Base-by-base conservation (phyloP, 2,329 filamentous ascomycete genomes). In the Neopestalotiopsis sp. region DNA sequence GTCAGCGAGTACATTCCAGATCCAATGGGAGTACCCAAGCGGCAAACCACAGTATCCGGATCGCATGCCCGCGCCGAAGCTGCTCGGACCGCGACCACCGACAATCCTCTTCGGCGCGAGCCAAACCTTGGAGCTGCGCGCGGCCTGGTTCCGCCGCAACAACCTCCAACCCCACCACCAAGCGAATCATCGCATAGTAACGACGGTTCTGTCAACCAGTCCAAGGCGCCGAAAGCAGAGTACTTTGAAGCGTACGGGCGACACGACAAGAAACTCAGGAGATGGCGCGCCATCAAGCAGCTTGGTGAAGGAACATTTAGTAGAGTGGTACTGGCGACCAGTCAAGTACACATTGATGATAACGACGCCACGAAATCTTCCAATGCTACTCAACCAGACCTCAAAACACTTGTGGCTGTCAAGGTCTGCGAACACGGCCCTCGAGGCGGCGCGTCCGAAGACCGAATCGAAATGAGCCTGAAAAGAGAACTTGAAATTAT, bases 391-490 rank as follows among this genome's bases (percentile, higher is more conserved):
- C 80, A 76, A 56, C 85, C 89, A 62, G 85, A 93, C 71, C 90
- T 91, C n/a, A 92, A 91, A 76, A 93, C 93, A 66, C 84, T 99
- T 14, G 96, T 98, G 3, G 96, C 96, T 1, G 90, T 99, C 77
- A 99, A 99, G 81, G 90, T 99, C 59, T 95, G 97, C 77, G 94
- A 98, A 79, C 94, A 97, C 81, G 96, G 95, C 3, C 95, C 96
- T 1, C 94, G 94, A 30, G 96, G 96, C 66, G 95, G 95, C 61
- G 95, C 95, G 4, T 96, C 96, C 63, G 94, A 97, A 78, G 93
- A 97, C 74, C 90, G 96, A 53, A 91, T 98, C 71, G 95, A 98
- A 80, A 94, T 96, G 81, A 97, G 94, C 68, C 83, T 99, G 71
- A 97, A 97, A 82, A 90, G 96, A 70, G 96, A 99, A 83, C 88